Evolutionary conservation across 306 rosid species (phyloP), one percentile per base, ranked within the genome.

Genomic region (Prunus padus): DNA sequence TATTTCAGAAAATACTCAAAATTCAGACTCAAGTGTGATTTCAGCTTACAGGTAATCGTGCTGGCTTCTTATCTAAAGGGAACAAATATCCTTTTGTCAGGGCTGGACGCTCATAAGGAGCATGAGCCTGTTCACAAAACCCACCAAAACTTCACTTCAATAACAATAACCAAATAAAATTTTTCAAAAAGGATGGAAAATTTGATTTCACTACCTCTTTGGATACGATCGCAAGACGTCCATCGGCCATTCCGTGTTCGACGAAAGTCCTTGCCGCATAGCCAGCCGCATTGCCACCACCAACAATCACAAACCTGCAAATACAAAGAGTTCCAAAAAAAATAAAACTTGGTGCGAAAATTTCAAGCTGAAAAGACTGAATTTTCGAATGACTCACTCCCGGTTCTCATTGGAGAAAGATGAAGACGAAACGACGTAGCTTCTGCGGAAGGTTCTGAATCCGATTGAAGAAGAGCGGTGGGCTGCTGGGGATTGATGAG

Each of bases 91-190:
- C 98, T 79, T 95, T 92, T 0, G 97, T 95, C 55, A 95, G 75
- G 50, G 98, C 96, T 3, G 98, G 98, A 77, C 98, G 96, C 86
- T 95, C 98, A 75, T 95, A 95, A 69, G 98, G 98, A 44, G 98
- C 97, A 84, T 74, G 77, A 15, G 93, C 89, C 95, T 94, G 87
- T 72, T 42, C 59, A 75, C 59, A 31, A 42, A 16, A 6, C 70
- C 76, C 65, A 25, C 4, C 73, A 57, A 37, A 67, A 23, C 22
- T 0, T 18, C 37, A 18, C 80, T 77, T 69, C 81, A 60, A 56
- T 40, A 42, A 5, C 65, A 19, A 55, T 10, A 13, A 44, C 44
- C n/a, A 11, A 45, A 69, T 26, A 8, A 19, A 19, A 51, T 0
- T 15, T 18, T 11, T 13, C 5, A 20, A 31, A 26, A 18, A 0